Evolutionary conservation across 306 rosid species (phyloP).

Genomic region (Spatholobus suberectus): DNA sequence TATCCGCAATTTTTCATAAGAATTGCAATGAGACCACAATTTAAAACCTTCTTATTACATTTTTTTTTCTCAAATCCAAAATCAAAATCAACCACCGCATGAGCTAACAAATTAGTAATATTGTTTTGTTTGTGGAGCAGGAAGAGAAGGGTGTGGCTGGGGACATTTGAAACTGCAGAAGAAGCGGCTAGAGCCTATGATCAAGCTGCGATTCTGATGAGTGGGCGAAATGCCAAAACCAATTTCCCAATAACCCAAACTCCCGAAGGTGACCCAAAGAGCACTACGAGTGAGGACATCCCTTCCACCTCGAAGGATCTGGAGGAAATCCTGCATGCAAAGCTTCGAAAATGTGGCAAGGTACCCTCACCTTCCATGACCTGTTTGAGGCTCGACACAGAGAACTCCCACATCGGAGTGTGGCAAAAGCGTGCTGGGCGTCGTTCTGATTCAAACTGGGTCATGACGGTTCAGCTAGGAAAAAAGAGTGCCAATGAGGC

Average conservation of each 20-base stretch:
- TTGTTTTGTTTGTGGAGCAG: conserved; percentile 37
- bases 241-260: conserved; percentile 74
- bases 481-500: conserved; percentile 1
- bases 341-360: conserved; percentile 80
- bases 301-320: conserved; percentile 50
- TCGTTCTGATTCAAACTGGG: conserved; percentile 77
- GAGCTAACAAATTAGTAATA: neutral
- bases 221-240: conserved; percentile 92
- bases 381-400: conserved; percentile 87
- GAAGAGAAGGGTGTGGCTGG: conserved; percentile 99
- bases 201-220: conserved; percentile 96
- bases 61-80: neutral
- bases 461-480: conserved; percentile 72
- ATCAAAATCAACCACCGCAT: neutral
- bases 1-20: too few relatives aligned
- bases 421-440: conserved; percentile 89
- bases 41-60: too few relatives aligned
- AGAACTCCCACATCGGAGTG: conserved; percentile 83
- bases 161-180: conserved; percentile 98
- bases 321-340: conserved; percentile 79
- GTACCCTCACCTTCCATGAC: conserved; percentile 85
- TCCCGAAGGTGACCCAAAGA: conserved; percentile 41
- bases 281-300: neutral
- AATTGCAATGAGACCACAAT: too few relatives aligned
- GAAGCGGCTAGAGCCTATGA: conserved; percentile 97